Evolutionary conservation across 1,284 basidiomycete genomes (phyloP).

Genomic region (Tilletia indica): DNA sequence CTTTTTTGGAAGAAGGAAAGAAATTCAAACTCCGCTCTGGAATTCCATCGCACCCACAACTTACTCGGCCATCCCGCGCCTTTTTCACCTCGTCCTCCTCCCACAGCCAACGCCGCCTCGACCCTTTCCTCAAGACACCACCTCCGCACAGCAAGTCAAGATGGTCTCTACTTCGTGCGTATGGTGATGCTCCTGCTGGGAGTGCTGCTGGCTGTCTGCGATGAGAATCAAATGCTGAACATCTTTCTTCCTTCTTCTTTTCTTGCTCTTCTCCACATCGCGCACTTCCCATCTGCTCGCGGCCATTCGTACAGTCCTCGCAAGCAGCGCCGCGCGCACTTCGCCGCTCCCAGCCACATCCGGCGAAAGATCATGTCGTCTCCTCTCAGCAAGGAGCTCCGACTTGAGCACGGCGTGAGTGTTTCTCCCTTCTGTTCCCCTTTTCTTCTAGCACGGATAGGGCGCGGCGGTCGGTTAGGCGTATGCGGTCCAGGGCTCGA

Average conservation of each 20-base stretch:
- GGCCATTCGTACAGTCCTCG: not conserved
- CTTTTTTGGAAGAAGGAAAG: too few species aligned
- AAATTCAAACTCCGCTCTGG: too few species aligned
- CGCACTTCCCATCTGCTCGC: not conserved
- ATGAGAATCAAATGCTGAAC: not conserved
- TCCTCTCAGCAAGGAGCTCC: slow-evolving; percentile 90
- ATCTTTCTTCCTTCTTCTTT: not conserved
- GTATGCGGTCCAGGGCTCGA: too few species aligned
- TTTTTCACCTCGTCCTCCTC: too few species aligned
- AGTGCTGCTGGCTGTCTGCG: not conserved
- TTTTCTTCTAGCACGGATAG: slow-evolving; percentile 10
- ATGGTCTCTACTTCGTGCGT: too few species aligned
- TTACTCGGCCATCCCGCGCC: too few species aligned
- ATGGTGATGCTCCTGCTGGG: too few species aligned
- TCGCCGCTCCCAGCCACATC: slow-evolving; percentile 58
- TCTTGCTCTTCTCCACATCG: not conserved
- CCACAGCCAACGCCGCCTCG: too few species aligned
- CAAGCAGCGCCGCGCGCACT: slow-evolving; percentile 33
- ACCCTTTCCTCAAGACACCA: too few species aligned
- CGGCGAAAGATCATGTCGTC: slow-evolving; percentile 98
- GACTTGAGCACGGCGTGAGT: slow-evolving; percentile 85
- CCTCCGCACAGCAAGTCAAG: too few species aligned
- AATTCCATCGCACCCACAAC: too few species aligned
- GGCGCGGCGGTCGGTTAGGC: too few species aligned
- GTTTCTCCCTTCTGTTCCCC: slow-evolving; percentile 14